Conservation (phyloP, 805 yeast species). For the Lachancea fermentati region DNA sequence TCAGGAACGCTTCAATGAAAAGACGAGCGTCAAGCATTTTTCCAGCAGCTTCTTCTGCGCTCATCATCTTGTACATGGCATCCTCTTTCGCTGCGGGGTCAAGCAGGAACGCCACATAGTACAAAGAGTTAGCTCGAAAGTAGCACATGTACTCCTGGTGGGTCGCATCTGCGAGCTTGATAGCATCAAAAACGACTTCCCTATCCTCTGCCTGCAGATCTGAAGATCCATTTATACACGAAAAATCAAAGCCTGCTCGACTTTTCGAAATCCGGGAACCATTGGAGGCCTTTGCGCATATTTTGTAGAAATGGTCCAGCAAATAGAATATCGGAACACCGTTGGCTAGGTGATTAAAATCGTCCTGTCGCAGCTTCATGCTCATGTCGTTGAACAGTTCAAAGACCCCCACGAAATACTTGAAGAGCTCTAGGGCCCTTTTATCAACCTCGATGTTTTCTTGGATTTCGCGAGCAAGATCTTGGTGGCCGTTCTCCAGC, state of each 20-base stretch:
- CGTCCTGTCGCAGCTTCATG: slow-evolving; percentile 3
- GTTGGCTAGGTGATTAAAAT: slow-evolving; percentile 5
- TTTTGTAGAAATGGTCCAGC: slow-evolving; percentile 5
- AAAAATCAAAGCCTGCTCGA: slow-evolving; percentile 4
- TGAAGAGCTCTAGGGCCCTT: slow-evolving; percentile 4
- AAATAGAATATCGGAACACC: slow-evolving; percentile 5
- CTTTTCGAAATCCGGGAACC: slow-evolving; percentile 1
- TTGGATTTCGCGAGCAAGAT: background rate
- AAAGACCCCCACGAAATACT: slow-evolving; percentile 7
- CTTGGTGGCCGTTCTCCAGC: background rate
- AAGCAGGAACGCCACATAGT: slow-evolving; percentile 6
- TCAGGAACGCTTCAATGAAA: slow-evolving; percentile 4
- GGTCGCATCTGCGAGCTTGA: slow-evolving; percentile 1
- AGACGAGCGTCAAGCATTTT: background rate
- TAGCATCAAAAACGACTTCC: slow-evolving; percentile 9
- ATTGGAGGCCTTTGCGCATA: slow-evolving; percentile 5
- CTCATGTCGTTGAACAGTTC: slow-evolving; percentile 4
- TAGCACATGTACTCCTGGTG: slow-evolving; percentile 6
- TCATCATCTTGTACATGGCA: slow-evolving; percentile 5
- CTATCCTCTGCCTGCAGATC: slow-evolving; percentile 7
- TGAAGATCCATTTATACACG: slow-evolving; percentile 8
- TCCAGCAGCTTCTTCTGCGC: slow-evolving; percentile 1
- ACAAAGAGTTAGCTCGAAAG: slow-evolving; percentile 5
- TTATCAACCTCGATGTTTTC: slow-evolving; percentile 3
- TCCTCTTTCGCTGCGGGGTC: slow-evolving; percentile 9